Conservation (phyloP, 1,284 basidiomycete genomes). For the Veloporphyrellus conicus region DNA sequence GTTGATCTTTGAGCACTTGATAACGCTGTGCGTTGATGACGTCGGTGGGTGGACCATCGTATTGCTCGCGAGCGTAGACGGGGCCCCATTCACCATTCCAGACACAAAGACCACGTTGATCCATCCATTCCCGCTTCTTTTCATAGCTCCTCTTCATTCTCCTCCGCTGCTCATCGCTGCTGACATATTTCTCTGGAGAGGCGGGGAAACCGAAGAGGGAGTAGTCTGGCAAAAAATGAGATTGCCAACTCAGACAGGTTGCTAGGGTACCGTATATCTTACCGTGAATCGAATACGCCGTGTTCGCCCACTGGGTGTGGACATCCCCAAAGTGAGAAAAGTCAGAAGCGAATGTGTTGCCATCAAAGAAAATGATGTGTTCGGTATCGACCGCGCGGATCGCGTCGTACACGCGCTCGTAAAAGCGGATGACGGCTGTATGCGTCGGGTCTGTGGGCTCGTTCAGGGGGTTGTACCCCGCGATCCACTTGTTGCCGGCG, state of each 20-base stretch:
- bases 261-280: not conserved
- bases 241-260: not conserved
- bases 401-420: conserved; percentile 59
- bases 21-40: conserved; percentile 66
- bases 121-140: conserved; percentile 69
- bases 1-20: conserved; percentile 65
- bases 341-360: conserved; percentile 74
- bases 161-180: conserved; percentile 50
- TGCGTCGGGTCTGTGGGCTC: conserved; percentile 66
- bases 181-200: conserved; percentile 53
- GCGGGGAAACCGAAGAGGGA: conserved; percentile 66
- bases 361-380: conserved; percentile 65
- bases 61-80: conserved; percentile 55
- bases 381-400: conserved; percentile 62
- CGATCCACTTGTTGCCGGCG: conserved; percentile 63
- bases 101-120: conserved; percentile 57
- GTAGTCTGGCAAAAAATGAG: conserved; percentile 21
- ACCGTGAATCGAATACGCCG: conserved; percentile 75
- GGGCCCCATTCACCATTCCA: conserved; percentile 79
- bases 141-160: conserved; percentile 54
- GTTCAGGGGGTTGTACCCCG: conserved; percentile 72
- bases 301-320: conserved; percentile 54
- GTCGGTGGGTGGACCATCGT: conserved; percentile 57
- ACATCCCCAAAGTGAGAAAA: conserved; percentile 67
- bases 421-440: conserved; percentile 52